phyloP scores from a whole-genome alignment of 1,139 yeast genomes.

The Nakaseomyces bracarensis region DNA sequence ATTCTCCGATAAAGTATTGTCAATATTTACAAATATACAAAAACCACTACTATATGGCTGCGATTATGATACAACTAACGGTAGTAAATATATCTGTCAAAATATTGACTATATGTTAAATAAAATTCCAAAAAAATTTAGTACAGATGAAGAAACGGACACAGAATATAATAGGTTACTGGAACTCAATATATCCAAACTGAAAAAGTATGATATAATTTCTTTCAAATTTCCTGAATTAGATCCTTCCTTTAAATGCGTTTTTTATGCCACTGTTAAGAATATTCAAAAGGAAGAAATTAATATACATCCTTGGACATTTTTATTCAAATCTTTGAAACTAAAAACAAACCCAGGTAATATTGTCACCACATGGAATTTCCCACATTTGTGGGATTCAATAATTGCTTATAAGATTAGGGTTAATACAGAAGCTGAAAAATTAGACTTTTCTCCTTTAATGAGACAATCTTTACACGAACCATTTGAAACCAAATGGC shows the following conservation, averaged over 20 bases:
- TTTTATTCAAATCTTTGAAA: slow-evolving; percentile 3
- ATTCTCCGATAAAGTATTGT: background rate
- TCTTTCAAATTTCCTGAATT: background rate
- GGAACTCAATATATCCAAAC: background rate
- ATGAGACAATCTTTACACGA: slow-evolving; percentile 59
- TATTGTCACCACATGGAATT: slow-evolving; percentile 13
- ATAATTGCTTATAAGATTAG: slow-evolving; percentile 22
- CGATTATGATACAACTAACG: background rate
- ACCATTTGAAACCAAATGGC: slow-evolving; percentile 75
- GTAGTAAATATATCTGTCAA: background rate
- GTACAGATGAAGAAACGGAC: background rate
- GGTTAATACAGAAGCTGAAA: slow-evolving; percentile 6
- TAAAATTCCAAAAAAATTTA: slow-evolving; percentile 2
- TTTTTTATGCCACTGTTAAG: slow-evolving; percentile 1
- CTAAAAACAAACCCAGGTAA: slow-evolving; percentile 2
- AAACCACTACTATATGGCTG: slow-evolving; percentile 1
- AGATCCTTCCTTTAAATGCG: too few species aligned
- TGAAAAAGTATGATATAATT: background rate
- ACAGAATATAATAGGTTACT: background rate
- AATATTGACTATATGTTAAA: background rate
- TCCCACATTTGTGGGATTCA: slow-evolving; percentile 27
- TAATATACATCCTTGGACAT: background rate
- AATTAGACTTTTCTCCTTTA: slow-evolving; percentile 45
- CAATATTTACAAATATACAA: background rate
- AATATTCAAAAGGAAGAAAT: background rate